These are phyloP conservation scores for Diaporthe sp. DNA, from an alignment of 2,329 filamentous ascomycete genomes.

Conservation along the genomic window DNA sequence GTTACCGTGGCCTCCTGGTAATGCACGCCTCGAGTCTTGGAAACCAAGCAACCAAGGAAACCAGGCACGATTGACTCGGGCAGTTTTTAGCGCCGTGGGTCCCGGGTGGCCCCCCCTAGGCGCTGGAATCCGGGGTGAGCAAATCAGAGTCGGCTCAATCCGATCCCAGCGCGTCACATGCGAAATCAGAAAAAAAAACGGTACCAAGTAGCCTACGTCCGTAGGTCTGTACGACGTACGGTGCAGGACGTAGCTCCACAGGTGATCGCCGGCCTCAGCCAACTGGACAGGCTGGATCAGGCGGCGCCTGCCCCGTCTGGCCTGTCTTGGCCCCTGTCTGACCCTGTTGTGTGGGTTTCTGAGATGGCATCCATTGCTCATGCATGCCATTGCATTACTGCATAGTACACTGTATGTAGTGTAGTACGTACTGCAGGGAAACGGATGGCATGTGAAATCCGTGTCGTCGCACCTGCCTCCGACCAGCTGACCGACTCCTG, in stretches of 20 bases:
- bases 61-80: slow-evolving; percentile 23
- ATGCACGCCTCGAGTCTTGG: background rate
- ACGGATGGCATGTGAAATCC: slow-evolving; percentile 26
- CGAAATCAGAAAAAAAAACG: slow-evolving; percentile 16
- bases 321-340: slow-evolving; percentile 22
- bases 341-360: background rate
- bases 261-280: slow-evolving; percentile 12
- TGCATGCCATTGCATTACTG: slow-evolving; percentile 14
- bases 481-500: slow-evolving; percentile 11
- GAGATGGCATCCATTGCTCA: background rate
- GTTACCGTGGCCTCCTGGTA: background rate
- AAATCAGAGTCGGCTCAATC: slow-evolving; percentile 25
- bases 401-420: background rate
- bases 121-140: slow-evolving; percentile 29
- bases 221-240: background rate
- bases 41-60: background rate
- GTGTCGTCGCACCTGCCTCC: background rate
- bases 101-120: background rate
- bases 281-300: slow-evolving; percentile 18
- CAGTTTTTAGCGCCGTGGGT: slow-evolving; percentile 9
- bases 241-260: slow-evolving; percentile 17
- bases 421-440: background rate
- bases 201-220: background rate
- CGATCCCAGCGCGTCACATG: slow-evolving; percentile 30
- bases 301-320: background rate